Conservation (phyloP, 2,329 filamentous ascomycete species). For the Trematosphaeria pertusa region DNA sequence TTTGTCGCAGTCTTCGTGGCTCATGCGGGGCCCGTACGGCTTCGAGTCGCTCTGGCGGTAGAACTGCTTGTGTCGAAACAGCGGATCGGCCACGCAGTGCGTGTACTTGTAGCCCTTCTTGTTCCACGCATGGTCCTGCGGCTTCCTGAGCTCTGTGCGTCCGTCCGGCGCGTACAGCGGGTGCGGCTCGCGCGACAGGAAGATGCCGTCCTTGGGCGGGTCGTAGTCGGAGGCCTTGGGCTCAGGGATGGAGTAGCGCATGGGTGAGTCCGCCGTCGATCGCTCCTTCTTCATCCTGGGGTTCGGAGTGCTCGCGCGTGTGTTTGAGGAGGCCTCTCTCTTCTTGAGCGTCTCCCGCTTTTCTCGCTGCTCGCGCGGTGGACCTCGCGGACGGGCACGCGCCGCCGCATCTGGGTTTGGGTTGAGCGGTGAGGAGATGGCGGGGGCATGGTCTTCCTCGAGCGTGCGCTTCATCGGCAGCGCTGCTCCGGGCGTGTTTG, state of each 20-base stretch:
- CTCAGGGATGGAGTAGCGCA: constrained; percentile 59
- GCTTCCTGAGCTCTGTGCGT: constrained; percentile 54
- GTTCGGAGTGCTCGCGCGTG: constrained; percentile 49
- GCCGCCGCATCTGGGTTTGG: constrained; percentile 59
- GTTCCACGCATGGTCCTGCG: constrained; percentile 65
- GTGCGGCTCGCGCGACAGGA: constrained; percentile 55
- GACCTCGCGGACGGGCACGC: constrained; percentile 51
- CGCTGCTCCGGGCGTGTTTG: constrained; percentile 43
- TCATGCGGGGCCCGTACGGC: constrained; percentile 84
- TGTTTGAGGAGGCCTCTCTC: constrained; percentile 54
- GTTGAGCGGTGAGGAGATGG: constrained; percentile 77
- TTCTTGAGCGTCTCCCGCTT: constrained; percentile 63
- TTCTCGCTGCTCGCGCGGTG: constrained; percentile 54
- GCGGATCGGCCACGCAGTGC: constrained; percentile 87
- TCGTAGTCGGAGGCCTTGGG: constrained; percentile 58
- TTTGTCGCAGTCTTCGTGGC: constrained; percentile 88
- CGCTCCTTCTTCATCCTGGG: constrained; percentile 48
- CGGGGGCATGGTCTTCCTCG: constrained; percentile 73
- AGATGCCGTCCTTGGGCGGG: constrained; percentile 55
- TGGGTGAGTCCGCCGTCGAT: constrained; percentile 52
- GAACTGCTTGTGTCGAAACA: constrained; percentile 84
- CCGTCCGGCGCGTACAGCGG: constrained; percentile 53
- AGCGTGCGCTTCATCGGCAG: constrained; percentile 69
- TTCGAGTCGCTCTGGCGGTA: constrained; percentile 88
- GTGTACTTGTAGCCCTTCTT: constrained; percentile 83